A percentile compares a stretch with the other conserved stretches of the same genome.
Conservation (phyloP, 352 stramenopile genomes). For the Globisporangium iwayamae region DNA sequence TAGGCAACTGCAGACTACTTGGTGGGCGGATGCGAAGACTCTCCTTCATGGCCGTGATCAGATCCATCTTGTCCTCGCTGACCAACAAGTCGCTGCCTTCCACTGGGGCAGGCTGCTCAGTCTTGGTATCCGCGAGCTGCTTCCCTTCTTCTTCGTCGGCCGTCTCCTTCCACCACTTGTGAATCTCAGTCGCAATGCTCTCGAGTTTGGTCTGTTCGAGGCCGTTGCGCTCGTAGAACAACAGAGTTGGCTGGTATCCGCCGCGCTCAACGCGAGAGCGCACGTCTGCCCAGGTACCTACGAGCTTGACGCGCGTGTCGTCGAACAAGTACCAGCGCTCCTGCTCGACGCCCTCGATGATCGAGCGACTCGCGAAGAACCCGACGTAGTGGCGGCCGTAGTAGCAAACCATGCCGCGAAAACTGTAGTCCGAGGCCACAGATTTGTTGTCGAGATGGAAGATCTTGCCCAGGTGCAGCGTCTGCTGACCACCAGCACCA, state of each 20-base stretch:
- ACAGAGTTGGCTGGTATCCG: constrained; percentile 75
- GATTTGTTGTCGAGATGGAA: constrained; percentile 55
- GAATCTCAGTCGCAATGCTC: constrained; percentile 60
- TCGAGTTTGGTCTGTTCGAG: constrained; percentile 64
- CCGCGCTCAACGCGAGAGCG: constrained; percentile 68
- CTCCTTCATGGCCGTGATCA: constrained; percentile 11
- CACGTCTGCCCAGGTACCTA: constrained; percentile 73
- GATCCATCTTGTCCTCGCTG: constrained; percentile 14
- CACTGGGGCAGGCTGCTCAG: neutral
- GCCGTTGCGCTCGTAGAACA: constrained; percentile 79
- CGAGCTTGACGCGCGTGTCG: constrained; percentile 74
- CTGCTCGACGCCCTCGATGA: constrained; percentile 42
- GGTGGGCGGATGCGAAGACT: constrained; percentile 10
- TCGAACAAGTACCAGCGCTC: constrained; percentile 84
- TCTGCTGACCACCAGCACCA: constrained; percentile 26
- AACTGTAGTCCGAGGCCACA: constrained; percentile 48
- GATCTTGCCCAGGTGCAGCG: constrained; percentile 60
- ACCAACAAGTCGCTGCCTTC: constrained; percentile 15
- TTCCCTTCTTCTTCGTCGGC: constrained; percentile 25
- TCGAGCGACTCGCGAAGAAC: constrained; percentile 74
- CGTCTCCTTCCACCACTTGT: constrained; percentile 71
- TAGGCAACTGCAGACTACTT: constrained; percentile 21
- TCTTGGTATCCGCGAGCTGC: constrained; percentile 7
- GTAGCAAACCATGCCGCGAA: constrained; percentile 83
- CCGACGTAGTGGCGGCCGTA: constrained; percentile 84